A percentile compares a stretch with the other conserved stretches of the same genome.
Conservation (phyloP, 192 early-diverging fungal genomes). For the Coemansia erecta region DNA sequence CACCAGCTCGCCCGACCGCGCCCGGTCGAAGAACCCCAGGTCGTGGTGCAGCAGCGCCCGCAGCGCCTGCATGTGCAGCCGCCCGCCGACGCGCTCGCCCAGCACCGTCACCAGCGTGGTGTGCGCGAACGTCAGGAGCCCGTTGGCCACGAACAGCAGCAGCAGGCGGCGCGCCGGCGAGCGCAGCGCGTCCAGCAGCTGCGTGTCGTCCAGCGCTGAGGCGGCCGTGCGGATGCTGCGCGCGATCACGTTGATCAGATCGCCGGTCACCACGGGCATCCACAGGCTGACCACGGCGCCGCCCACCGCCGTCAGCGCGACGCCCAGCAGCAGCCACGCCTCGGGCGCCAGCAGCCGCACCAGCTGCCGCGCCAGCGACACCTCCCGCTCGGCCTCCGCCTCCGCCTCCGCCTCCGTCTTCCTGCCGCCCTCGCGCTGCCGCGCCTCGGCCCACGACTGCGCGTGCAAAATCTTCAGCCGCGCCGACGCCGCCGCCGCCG, state of each 20-base stretch:
- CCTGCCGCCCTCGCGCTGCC: background rate
- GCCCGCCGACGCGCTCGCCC: slow-evolving; percentile 59
- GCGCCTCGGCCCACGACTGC: slow-evolving; percentile 13
- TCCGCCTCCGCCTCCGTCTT: background rate
- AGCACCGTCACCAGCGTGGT: slow-evolving; percentile 60
- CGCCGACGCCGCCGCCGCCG: too few species aligned
- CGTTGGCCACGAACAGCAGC: slow-evolving; percentile 57
- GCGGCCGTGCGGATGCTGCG: slow-evolving; percentile 23
- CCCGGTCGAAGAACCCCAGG: slow-evolving; percentile 60
- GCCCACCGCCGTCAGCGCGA: slow-evolving; percentile 57
- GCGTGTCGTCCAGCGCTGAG: slow-evolving; percentile 13
- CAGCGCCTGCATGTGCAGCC: slow-evolving; percentile 55
- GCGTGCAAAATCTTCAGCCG: slow-evolving; percentile 37
- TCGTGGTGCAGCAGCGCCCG: slow-evolving; percentile 58
- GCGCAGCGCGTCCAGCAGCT: slow-evolving; percentile 27
- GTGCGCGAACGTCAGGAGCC: slow-evolving; percentile 60
- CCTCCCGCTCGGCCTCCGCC: background rate
- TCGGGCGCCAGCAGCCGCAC: slow-evolving; percentile 55
- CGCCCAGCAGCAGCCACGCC: slow-evolving; percentile 52
- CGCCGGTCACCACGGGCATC: slow-evolving; percentile 59
- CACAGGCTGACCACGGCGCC: slow-evolving; percentile 58
- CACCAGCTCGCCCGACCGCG: slow-evolving; percentile 56
- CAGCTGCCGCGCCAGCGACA: slow-evolving; percentile 7
- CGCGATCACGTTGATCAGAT: slow-evolving; percentile 59
- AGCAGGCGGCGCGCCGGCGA: slow-evolving; percentile 56